These are phyloP conservation scores for Xylaria palmicola DNA, from an alignment of 495 filamentous ascomycete species.

Conservation along the genomic window DNA sequence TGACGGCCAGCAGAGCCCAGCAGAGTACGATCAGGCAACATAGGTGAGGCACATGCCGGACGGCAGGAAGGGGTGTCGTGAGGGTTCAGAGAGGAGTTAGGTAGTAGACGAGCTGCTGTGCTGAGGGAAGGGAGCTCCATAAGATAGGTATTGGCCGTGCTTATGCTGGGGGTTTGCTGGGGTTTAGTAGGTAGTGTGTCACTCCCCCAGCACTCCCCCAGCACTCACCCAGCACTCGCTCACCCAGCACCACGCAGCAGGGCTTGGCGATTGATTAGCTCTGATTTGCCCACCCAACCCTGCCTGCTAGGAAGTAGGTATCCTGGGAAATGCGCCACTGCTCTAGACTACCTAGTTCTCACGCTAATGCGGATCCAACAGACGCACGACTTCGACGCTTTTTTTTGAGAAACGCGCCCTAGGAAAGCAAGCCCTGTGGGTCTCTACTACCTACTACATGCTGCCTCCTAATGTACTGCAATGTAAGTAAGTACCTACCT, in stretches of 20 bases:
- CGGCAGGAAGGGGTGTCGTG: neutral
- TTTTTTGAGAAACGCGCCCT: neutral
- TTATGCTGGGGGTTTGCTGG: constrained; percentile 10
- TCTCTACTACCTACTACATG: no score
- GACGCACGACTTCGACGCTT: constrained; percentile 9
- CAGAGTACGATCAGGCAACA: neutral
- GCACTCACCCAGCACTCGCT: neutral
- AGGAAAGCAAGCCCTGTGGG: neutral
- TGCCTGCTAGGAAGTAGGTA: constrained; percentile 1
- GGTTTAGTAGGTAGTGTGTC: constrained; percentile 6
- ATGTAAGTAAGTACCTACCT: no score
- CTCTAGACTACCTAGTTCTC: neutral
- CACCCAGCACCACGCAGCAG: neutral
- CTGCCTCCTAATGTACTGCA: no score
- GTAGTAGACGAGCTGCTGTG: neutral
- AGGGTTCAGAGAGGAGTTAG: neutral
- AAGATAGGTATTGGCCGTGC: neutral
- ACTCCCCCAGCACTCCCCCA: neutral
- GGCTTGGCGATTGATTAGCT: constrained; percentile 6
- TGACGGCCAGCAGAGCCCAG: neutral
- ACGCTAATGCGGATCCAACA: constrained; percentile 13
- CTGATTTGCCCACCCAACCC: constrained; percentile 6
- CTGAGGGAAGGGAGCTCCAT: neutral
- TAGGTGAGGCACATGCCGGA: neutral
- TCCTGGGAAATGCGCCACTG: neutral